Percentiles rank a stretch among this genome's conserved stretches.
phyloP scores from a whole-genome alignment of 192 early-diverging fungal genomes.

The Pecoramyces ruminantium region DNA sequence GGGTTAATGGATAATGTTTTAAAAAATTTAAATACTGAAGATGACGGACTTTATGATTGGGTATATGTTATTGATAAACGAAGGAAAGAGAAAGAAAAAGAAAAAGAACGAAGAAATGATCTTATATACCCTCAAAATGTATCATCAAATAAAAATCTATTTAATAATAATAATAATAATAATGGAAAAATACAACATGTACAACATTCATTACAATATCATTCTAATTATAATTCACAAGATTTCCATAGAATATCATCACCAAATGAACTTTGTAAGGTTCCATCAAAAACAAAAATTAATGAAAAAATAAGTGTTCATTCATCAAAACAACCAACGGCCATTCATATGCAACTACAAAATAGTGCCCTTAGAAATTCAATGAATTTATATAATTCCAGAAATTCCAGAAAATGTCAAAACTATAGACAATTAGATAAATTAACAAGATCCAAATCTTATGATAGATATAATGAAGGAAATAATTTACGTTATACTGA shows the following conservation, averaged over 20 bases:
- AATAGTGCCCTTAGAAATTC: background rate
- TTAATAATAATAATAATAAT: no score
- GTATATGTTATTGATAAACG: constrained; percentile 40
- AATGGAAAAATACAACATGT: background rate
- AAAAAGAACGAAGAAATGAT: constrained; percentile 8
- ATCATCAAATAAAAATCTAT: background rate
- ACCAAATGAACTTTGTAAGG: no score
- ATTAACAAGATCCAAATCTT: background rate
- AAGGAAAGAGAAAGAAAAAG: constrained; percentile 20
- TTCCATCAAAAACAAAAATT: background rate
- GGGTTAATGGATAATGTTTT: constrained; percentile 62
- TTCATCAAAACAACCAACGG: background rate
- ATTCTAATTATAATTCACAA: background rate
- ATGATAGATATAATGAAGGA: background rate
- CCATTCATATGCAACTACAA: background rate
- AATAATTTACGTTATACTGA: background rate
- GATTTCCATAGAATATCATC: background rate
- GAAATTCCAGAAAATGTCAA: background rate
- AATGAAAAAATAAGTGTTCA: background rate
- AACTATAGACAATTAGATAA: background rate
- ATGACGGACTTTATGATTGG: constrained; percentile 95
- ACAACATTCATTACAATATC: background rate
- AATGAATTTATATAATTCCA: background rate
- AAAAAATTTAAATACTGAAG: constrained; percentile 43
- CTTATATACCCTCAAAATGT: background rate